Base-by-base conservation (phyloP, 2,329 filamentous ascomycete species). In the Drechslerella coelobrocha region DNA sequence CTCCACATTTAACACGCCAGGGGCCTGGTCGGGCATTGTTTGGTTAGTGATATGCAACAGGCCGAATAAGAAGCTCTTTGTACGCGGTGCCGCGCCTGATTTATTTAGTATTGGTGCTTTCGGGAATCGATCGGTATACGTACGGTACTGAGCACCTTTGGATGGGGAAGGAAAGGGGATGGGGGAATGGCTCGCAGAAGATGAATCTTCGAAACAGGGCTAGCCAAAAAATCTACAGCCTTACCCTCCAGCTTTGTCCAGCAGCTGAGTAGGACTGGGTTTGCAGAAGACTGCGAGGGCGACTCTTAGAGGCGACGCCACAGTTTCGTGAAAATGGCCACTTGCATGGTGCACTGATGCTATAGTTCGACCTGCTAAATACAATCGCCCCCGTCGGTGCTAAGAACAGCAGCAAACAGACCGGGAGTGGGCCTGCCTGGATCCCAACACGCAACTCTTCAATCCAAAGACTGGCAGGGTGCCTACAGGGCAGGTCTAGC, bases 121-220 rank as follows among this genome's bases (percentile, higher is more conserved):
- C 53, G 57, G 65, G 57, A 43, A 57, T 69, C 37, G 65, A 62
- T 61, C 51, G 50, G 39, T 56, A n/a, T n/a, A n/a, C n/a, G n/a
- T n/a, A n/a, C n/a, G n/a, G n/a, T n/a, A n/a, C n/a, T n/a, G n/a
- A n/a, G n/a, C n/a, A n/a, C n/a, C 51, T 27, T 24, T 34, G 24
- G 31, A 9, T 45, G 31, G 34, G 39, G 43, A 29, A 39, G 23
- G 17, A 9, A 19, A 56, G 43, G 39, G 51, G 51, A 43, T 51
- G 43, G 23, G n/a, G 41, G 7, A 12, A 23, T n/a, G 17, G 43
- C 23, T 48, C 43, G 19, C 65, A 62, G 51, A 69, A 56, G 65
- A 52, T 62, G 65, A 69, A 69, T 69, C 65, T 62, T 62, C 65
- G 41, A 62, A 69, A 69, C 57, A 47, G 65, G 65, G 65, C 53